Evolutionary conservation across 148 eudicot species (phyloP).

Genomic region (Oxyria digyna): DNA sequence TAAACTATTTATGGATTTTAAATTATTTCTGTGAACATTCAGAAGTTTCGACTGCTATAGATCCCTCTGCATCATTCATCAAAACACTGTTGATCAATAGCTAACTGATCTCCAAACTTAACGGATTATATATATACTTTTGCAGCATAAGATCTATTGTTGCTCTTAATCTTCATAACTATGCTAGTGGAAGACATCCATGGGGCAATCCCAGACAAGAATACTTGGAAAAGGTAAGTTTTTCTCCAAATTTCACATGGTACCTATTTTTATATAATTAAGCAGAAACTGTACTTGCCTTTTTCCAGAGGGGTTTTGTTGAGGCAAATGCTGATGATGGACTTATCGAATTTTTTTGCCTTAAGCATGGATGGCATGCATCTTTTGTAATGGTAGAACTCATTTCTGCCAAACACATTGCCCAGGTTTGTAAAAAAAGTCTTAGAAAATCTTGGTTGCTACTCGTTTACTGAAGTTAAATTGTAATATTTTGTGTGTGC

Average conservation of each 20-base stretch:
- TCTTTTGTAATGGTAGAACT: conserved; percentile 85
- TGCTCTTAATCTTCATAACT: conserved; percentile 73
- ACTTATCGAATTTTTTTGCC: conserved; percentile 65
- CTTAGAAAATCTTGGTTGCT: neutral
- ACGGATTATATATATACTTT: neutral
- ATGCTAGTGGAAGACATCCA: conserved; percentile 96
- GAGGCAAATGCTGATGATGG: conserved; percentile 88
- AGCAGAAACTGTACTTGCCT: neutral
- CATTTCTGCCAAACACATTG: conserved; percentile 85
- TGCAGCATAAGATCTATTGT: conserved; percentile 90
- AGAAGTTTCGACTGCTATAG: neutral
- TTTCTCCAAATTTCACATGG: neutral
- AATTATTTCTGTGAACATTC: neutral
- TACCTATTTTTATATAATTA: neutral
- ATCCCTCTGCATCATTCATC: neutral
- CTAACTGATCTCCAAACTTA: neutral
- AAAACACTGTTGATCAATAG: neutral
- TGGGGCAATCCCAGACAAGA: conserved; percentile 83
- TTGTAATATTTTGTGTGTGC: conserved; percentile 8
- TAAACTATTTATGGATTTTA: too few relatives aligned
- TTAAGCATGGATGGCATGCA: conserved; percentile 98
- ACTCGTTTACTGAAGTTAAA: neutral
- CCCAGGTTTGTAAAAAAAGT: conserved; percentile 48
- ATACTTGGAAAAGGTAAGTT: conserved; percentile 68
- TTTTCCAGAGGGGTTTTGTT: conserved; percentile 68